Base-by-base conservation (phyloP, 2,329 filamentous ascomycete genomes). In the Talaromyces amestolkiae region DNA sequence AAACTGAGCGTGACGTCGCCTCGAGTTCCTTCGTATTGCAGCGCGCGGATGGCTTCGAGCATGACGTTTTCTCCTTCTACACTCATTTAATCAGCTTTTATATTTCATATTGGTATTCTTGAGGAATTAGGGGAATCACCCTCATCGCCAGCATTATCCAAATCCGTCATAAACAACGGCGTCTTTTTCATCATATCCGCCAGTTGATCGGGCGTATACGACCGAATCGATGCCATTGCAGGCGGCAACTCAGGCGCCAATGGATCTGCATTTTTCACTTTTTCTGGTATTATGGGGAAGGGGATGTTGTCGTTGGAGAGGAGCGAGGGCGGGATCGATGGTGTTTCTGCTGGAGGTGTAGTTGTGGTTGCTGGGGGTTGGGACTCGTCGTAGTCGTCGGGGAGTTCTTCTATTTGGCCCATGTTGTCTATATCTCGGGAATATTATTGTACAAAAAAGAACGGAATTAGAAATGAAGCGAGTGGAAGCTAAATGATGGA, bases 131-230 rank as follows among this genome's bases (percentile, higher is more conserved):
- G 45, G 11, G 8, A 72, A 76, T 33, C 73, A 81, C 84, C 83
- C 67, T 84, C 83, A 65, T 83, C 84, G 62, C 83, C 84, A 13
- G 84, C 84, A 66, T 86, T 84, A 66, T 86, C 91, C 39, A 97
- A 84, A 70, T 91, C 89, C 35, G 93, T 98, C 95, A 99, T 99
- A 83, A 99, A 99, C 43, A 99, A 85, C 7, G 95, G 95, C 58
- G 86, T 84, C 69, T 87, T 86, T 73, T 90, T 90, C 79, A 91
- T 82, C 71, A 89, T 86, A 56, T 82, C 80, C 47, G 89, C 73
- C 41, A 91, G 79, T 69, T 91, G 86, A 58, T 89, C 86, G 0
- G 81, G 81, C 4, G 83, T 82, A 72, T 87, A 82, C 64, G 83
- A 81, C 67, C 82, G 83, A 53, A 86, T 79, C 2, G 83, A 83